phyloP scores from a whole-genome alignment of 805 yeast species.

The Metschnikowia cubensis region DNA sequence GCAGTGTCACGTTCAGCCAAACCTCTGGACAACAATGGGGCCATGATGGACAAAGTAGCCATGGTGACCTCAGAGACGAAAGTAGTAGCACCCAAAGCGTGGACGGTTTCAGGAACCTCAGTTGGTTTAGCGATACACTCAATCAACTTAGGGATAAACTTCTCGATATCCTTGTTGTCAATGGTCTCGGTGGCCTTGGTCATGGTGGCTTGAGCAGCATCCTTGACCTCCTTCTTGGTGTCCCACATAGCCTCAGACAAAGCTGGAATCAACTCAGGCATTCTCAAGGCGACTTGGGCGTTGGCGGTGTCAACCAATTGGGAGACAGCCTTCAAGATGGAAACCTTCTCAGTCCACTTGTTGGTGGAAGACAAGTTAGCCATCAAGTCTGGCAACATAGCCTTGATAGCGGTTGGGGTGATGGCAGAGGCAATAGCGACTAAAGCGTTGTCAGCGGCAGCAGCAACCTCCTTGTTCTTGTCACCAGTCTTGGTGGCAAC shows the following conservation, averaged over 20 bases:
- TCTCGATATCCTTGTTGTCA: conserved; percentile 99
- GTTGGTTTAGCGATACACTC: conserved; percentile 95
- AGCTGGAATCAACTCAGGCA: conserved; percentile 99
- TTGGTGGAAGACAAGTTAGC: conserved; percentile 62
- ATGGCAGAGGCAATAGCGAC: conserved; percentile 71
- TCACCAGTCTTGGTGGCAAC: conserved; percentile 84
- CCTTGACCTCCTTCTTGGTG: conserved; percentile 97
- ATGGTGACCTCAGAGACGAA: conserved; percentile 99
- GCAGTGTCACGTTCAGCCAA: conserved; percentile 99
- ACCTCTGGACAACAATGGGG: conserved; percentile 98
- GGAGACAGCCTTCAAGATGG: conserved; percentile 80
- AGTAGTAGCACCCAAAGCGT: conserved; percentile 98
- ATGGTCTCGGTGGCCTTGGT: conserved; percentile 95
- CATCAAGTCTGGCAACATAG: conserved; percentile 77
- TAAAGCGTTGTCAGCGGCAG: conserved; percentile 72
- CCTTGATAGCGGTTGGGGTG: conserved; percentile 93
- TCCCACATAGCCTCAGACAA: conserved; percentile 99
- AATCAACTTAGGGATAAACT: conserved; percentile 97
- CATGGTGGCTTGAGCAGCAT: conserved; percentile 93
- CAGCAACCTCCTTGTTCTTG: conserved; percentile 74
- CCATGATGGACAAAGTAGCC: conserved; percentile 99
- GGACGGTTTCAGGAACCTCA: conserved; percentile 98
- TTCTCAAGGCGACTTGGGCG: conserved; percentile 94
- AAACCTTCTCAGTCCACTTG: conserved; percentile 98
- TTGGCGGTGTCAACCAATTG: conserved; percentile 91